Evolutionary conservation across 2,329 filamentous ascomycete species (phyloP).

Genomic region (Lizonia empirigonia): DNA sequence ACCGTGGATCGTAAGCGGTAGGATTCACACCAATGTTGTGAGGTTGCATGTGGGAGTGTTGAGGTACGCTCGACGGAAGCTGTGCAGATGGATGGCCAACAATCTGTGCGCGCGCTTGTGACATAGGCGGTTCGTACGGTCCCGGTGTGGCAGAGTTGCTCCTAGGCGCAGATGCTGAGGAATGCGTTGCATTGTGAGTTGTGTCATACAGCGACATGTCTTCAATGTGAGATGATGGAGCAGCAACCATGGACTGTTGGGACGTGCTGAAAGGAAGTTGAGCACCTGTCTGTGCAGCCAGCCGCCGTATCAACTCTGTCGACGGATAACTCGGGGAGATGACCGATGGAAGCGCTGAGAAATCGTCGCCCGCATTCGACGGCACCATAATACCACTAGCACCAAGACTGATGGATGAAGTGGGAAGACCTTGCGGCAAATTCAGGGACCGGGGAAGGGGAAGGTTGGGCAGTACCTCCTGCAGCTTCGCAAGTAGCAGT

Average conservation of each 20-base stretch:
- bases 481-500: slow-evolving; percentile 75
- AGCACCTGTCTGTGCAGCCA: slow-evolving; percentile 44
- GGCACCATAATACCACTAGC: slow-evolving; percentile 33
- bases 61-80: slow-evolving; percentile 33
- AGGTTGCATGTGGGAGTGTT: slow-evolving; percentile 37
- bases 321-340: slow-evolving; percentile 41
- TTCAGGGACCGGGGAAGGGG: slow-evolving; percentile 45
- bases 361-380: slow-evolving; percentile 40
- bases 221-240: slow-evolving; percentile 41
- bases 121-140: slow-evolving; percentile 39
- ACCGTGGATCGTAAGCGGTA: slow-evolving; percentile 42
- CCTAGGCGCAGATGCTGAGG: slow-evolving; percentile 38
- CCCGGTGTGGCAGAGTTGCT: slow-evolving; percentile 44
- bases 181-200: slow-evolving; percentile 40
- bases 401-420: slow-evolving; percentile 36
- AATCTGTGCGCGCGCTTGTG: slow-evolving; percentile 35
- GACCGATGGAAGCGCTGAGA: slow-evolving; percentile 31
- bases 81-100: slow-evolving; percentile 30
- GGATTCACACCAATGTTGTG: slow-evolving; percentile 41
- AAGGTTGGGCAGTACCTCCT: slow-evolving; percentile 67
- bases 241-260: slow-evolving; percentile 39
- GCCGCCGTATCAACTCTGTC: slow-evolving; percentile 42
- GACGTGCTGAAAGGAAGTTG: slow-evolving; percentile 42
- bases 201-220: slow-evolving; percentile 45
- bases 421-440: slow-evolving; percentile 35